Evolutionary conservation across 2,329 filamentous ascomycete genomes (phyloP).

Genomic region (Diaporthe velutina): DNA sequence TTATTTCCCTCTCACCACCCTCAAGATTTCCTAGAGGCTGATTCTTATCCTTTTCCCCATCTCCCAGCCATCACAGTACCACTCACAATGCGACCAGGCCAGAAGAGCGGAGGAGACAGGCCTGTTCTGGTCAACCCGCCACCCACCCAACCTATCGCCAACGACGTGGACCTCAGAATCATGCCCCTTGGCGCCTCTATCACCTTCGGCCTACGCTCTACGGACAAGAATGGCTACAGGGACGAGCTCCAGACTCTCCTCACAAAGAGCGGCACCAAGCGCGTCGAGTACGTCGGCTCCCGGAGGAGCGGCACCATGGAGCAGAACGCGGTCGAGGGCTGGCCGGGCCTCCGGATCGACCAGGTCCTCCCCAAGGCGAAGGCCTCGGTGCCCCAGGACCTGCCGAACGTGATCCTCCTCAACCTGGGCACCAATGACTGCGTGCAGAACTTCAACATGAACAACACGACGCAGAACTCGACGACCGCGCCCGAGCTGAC

Average conservation of each 20-base stretch:
- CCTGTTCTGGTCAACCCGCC: conserved; percentile 23
- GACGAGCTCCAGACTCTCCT: conserved; percentile 49
- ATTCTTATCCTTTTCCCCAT: not conserved
- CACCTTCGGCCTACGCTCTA: conserved; percentile 53
- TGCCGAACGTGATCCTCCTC: conserved; percentile 57
- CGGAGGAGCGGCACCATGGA: conserved; percentile 53
- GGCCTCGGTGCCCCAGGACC: conserved; percentile 46
- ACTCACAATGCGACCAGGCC: not conserved
- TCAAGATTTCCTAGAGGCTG: not conserved
- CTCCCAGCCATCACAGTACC: conserved; percentile 36
- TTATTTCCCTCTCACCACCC: not conserved
- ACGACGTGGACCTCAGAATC: conserved; percentile 52
- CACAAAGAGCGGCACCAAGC: conserved; percentile 47
- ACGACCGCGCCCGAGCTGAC: conserved; percentile 20
- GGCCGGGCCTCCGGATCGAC: conserved; percentile 56
- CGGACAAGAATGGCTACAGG: conserved; percentile 56
- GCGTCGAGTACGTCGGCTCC: conserved; percentile 57
- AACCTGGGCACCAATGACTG: conserved; percentile 61
- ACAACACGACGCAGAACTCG: conserved; percentile 26
- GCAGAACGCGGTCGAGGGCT: conserved; percentile 59
- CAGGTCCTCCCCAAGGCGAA: conserved; percentile 52
- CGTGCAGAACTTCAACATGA: conserved; percentile 48
- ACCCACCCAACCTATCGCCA: conserved; percentile 36
- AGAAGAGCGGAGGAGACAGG: not conserved
- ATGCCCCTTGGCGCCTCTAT: conserved; percentile 61